Conservation (phyloP, 2,329 filamentous ascomycete genomes). For the Pseudocercospora fuligena region DNA sequence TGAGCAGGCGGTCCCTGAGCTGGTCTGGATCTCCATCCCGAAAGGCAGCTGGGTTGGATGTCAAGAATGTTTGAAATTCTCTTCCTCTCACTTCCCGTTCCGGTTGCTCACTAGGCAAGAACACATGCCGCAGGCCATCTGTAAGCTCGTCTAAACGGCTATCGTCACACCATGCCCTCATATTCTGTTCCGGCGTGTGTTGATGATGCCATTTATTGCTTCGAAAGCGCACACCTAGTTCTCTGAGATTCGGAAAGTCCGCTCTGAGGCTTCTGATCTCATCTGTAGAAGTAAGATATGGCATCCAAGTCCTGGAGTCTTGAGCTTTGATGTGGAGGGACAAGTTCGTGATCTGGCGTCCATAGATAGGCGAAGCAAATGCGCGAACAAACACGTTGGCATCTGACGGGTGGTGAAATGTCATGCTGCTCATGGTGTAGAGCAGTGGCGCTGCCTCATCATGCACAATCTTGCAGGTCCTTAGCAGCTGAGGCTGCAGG, state of each 20-base stretch:
- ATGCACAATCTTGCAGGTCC: conserved; percentile 39
- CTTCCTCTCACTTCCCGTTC: conserved; percentile 21
- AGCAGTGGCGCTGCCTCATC: conserved; percentile 42
- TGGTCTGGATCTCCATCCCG: conserved; percentile 21
- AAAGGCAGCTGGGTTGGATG: conserved; percentile 18
- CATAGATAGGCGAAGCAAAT: conserved; percentile 30
- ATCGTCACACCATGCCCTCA: conserved; percentile 39
- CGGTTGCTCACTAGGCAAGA: conserved; percentile 25
- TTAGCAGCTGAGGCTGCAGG: conserved; percentile 40
- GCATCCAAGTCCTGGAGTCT: conserved; percentile 45
- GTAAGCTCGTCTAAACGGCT: conserved; percentile 37
- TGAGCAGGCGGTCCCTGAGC: conserved; percentile 28
- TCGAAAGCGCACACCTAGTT: conserved; percentile 39
- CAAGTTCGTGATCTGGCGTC: conserved; percentile 32
- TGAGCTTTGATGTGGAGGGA: conserved; percentile 40
- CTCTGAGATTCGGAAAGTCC: conserved; percentile 40
- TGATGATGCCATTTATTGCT: conserved; percentile 41
- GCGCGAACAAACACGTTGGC: conserved; percentile 46
- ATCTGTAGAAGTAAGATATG: conserved; percentile 41
- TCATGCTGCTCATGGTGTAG: conserved; percentile 42
- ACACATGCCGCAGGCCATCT: conserved; percentile 37
- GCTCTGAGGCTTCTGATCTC: conserved; percentile 36
- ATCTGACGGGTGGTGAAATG: conserved; percentile 44
- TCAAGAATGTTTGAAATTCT: conserved; percentile 26
- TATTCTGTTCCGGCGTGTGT: conserved; percentile 34